phyloP scores from a whole-genome alignment of 1,139 yeast genomes.

The Magnusiomyces fungicola region DNA sequence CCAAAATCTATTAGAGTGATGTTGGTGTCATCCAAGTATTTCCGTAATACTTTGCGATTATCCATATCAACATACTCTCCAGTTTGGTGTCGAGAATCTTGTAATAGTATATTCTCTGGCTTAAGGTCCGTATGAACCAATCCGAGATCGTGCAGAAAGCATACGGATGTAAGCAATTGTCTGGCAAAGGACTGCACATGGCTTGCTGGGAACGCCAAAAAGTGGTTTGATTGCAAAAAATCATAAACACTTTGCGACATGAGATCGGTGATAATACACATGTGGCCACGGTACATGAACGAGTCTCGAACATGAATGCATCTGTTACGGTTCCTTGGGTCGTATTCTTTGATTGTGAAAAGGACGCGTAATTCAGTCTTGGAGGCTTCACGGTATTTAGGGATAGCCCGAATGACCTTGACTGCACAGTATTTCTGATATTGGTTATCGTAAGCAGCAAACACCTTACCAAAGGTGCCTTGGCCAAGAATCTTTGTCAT shows the following conservation, averaged over 20 bases:
- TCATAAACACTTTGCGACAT: slow-evolving; percentile 82
- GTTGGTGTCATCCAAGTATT: slow-evolving; percentile 56
- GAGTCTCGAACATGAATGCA: slow-evolving; percentile 76
- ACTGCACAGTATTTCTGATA: slow-evolving; percentile 71
- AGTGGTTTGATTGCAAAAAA: slow-evolving; percentile 65
- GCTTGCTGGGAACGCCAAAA: slow-evolving; percentile 62
- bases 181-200: slow-evolving; percentile 87
- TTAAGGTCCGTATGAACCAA: slow-evolving; percentile 91
- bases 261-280: slow-evolving; percentile 87
- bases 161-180: slow-evolving; percentile 79
- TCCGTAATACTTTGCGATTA: slow-evolving; percentile 10
- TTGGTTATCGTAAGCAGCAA: slow-evolving; percentile 42
- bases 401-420: slow-evolving; percentile 61
- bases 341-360: slow-evolving; percentile 65
- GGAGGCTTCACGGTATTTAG: slow-evolving; percentile 41
- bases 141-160: slow-evolving; percentile 81
- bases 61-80: slow-evolving; percentile 15
- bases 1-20: slow-evolving; percentile 95
- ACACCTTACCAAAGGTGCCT: slow-evolving; percentile 96
- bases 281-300: slow-evolving; percentile 89
- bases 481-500: slow-evolving; percentile 58
- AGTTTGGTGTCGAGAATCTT: slow-evolving; percentile 23
- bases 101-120: slow-evolving; percentile 85
- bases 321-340: slow-evolving; percentile 49
- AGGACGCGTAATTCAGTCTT: slow-evolving; percentile 58